A percentile compares a stretch with the other conserved stretches of the same genome.
These are phyloP conservation scores for Ascoidea rubescens DNA, from an alignment of 805 yeast species.

Conservation along the genomic window DNA sequence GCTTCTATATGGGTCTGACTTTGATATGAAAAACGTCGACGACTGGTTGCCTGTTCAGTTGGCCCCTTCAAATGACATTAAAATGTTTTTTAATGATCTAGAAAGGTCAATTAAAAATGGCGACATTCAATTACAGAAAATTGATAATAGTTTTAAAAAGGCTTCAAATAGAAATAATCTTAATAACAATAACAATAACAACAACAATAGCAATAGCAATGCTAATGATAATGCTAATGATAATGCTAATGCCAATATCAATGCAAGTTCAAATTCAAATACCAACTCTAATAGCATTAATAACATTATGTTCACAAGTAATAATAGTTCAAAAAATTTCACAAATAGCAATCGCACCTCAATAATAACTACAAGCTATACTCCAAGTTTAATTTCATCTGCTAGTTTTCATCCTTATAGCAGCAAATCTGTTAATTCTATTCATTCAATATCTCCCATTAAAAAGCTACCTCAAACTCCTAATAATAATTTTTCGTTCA, in stretches of 20 bases:
- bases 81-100: no score
- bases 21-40: slow-evolving; percentile 32
- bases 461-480: neutral
- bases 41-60: slow-evolving; percentile 43
- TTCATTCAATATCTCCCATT: neutral
- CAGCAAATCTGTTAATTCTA: neutral
- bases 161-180: no score
- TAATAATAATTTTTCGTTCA: no score
- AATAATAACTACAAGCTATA: neutral
- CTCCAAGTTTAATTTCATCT: neutral
- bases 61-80: neutral
- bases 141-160: no score
- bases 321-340: no score
- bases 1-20: slow-evolving; percentile 34
- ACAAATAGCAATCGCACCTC: no score
- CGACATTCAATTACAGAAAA: neutral
- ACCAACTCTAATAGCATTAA: no score
- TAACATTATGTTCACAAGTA: neutral
- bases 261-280: no score
- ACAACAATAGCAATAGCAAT: no score
- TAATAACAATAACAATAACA: neutral
- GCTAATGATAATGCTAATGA: no score
- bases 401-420: neutral
- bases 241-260: no score
- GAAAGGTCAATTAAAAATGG: neutral